Base-by-base conservation (phyloP, 208 protist genomes). In the Leishmania guyanensis region DNA sequence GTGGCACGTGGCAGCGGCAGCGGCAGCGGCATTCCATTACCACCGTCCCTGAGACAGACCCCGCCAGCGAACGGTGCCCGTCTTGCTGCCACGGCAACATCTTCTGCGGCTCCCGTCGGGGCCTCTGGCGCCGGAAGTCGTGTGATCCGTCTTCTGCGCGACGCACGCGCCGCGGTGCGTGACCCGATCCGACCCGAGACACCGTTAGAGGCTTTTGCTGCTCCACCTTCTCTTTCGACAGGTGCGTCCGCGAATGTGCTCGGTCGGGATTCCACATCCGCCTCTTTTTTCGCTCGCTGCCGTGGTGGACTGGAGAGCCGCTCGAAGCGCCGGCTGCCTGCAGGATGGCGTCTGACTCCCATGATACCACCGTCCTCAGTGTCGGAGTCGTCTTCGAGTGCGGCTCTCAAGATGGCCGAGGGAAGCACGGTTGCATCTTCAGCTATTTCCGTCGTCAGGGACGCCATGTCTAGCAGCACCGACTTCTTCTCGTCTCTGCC, bases 181-280 rank as follows among this genome's bases (percentile, higher is more conserved):
- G 82, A 70, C 53, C 90, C 87, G 20, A 85, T 87, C 60, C 90
- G 90, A 3, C 88, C 90, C 2, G 90, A 91, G 81, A 95, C 92
- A 20, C 92, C 92, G 2, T 39, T 85, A 9, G 83, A 86, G 50
- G 80, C 75, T 29, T 54, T 81, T 3, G 66, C 56, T 12, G 60
- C 36, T 6, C 14, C 36, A 16, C 5, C 74, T 58, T 68, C 53
- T 58, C 22, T 16, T 12, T 62, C 56, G 36, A n/a, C 53, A 46
- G 9, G 33, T 6, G 74, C 20, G 43, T 17, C 39, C n/a, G 53
- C 20, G 36, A 17, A 60, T 26, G 36, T 17, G 26, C 22, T 5
- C 3, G 22, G 74, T 20, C 58, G 8, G 54, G 20, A 33, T 29
- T 14, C 20, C 33, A 16, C 56, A 17, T 65, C 74, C 17, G 74